Conservation (phyloP, 1,139 yeast genomes). For the Sugiyamaella castrensis region DNA sequence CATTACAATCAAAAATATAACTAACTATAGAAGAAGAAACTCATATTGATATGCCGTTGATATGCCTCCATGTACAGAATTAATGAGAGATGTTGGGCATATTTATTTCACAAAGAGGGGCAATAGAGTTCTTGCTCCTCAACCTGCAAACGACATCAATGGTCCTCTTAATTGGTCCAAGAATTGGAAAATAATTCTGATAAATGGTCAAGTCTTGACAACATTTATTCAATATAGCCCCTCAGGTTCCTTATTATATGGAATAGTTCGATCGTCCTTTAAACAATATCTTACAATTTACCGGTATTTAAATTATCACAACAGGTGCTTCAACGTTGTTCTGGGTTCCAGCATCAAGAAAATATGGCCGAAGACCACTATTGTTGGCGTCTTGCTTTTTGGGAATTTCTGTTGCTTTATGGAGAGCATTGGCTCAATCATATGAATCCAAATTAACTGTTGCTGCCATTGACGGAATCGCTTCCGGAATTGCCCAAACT, state of each 20-base stretch:
- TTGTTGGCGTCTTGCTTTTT: conserved; percentile 32
- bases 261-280: conserved; percentile 29
- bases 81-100: conserved; percentile 44
- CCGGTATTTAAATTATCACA: conserved; percentile 32
- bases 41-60: conserved; percentile 32
- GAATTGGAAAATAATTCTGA: conserved; percentile 26
- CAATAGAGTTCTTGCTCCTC: conserved; percentile 34
- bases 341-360: conserved; percentile 34
- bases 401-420: conserved; percentile 33
- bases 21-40: conserved; percentile 2
- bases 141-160: conserved; percentile 35
- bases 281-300: conserved; percentile 31
- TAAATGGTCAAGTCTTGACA: conserved; percentile 26
- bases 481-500: conserved; percentile 38
- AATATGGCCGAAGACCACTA: conserved; percentile 37
- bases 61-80: conserved; percentile 50
- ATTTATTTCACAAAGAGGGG: conserved; percentile 37
- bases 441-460: conserved; percentile 35
- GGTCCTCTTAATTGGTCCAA: conserved; percentile 35
- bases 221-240: conserved; percentile 29
- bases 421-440: conserved; percentile 37
- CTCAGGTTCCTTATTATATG: conserved; percentile 25
- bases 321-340: conserved; percentile 33
- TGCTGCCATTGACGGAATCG: conserved; percentile 34
- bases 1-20: not conserved